phyloP scores from a whole-genome alignment of 805 yeast genomes.

The Pichia manshurica region DNA sequence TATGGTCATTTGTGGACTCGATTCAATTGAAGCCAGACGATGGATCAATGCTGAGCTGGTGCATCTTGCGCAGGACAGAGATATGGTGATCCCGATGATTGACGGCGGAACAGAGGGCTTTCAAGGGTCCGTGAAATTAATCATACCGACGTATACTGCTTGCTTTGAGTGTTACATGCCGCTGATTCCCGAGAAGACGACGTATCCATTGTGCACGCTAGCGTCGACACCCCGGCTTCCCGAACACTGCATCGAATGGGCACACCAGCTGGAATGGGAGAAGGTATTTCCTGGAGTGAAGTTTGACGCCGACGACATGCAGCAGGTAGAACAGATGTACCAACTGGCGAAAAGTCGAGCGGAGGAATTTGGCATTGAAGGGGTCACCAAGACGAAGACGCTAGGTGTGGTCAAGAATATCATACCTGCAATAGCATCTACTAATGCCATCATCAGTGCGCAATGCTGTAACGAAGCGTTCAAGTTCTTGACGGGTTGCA shows the following conservation, averaged over 20 bases:
- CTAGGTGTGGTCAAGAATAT: constrained; percentile 88
- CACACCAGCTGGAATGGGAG: constrained; percentile 72
- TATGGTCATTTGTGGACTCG: constrained; percentile 80
- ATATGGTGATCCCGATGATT: constrained; percentile 58
- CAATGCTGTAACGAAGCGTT: constrained; percentile 82
- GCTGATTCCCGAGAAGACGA: constrained; percentile 56
- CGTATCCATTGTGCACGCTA: constrained; percentile 88
- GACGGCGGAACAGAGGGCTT: constrained; percentile 98
- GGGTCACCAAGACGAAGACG: constrained; percentile 66
- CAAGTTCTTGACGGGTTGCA: constrained; percentile 66
- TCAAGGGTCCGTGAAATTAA: constrained; percentile 83
- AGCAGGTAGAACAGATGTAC: constrained; percentile 61
- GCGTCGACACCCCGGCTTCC: constrained; percentile 93
- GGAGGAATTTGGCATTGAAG: constrained; percentile 55
- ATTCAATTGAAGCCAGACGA: constrained; percentile 82
- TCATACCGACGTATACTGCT: constrained; percentile 77
- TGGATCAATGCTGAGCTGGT: constrained; percentile 77
- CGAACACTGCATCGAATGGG: constrained; percentile 93
- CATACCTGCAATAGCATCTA: constrained; percentile 90
- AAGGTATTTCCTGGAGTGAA: constrained; percentile 37
- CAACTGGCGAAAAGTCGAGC: constrained; percentile 56
- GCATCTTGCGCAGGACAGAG: constrained; percentile 47
- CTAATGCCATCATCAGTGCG: constrained; percentile 89
- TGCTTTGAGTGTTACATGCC: constrained; percentile 91
- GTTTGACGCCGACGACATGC: constrained; percentile 65